Evolutionary conservation across 1,284 basidiomycete genomes (phyloP).

Genomic region (Puccinia novopanici): DNA sequence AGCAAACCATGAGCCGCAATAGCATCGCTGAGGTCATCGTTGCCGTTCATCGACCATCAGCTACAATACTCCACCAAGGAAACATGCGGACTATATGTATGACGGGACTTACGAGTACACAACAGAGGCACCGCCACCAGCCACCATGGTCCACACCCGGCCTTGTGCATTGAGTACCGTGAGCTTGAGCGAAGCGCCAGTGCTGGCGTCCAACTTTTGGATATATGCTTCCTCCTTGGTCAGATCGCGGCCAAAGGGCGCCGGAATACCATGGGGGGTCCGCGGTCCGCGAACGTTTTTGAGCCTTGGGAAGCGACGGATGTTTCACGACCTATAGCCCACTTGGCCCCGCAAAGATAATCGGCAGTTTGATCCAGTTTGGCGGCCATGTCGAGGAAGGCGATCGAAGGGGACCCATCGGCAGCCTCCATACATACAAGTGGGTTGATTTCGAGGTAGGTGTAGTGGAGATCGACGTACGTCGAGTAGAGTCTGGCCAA

Average conservation of each 20-base stretch:
- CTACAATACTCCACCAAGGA: no score
- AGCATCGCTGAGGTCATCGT: conserved; percentile 70
- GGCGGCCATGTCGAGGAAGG: conserved; percentile 99
- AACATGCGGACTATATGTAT: neutral
- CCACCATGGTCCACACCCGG: conserved; percentile 99
- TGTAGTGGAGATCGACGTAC: conserved; percentile 96
- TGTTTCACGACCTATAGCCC: conserved; percentile 93
- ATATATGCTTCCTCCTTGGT: conserved; percentile 99
- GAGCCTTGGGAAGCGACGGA: conserved; percentile 64
- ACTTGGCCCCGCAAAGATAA: conserved; percentile 96
- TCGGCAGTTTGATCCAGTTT: conserved; percentile 99
- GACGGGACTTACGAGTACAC: conserved; percentile 66
- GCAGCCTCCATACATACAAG: conserved; percentile 88
- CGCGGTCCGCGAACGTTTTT: conserved; percentile 79
- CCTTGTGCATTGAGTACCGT: conserved; percentile 94
- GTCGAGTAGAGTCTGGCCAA: conserved; percentile 92
- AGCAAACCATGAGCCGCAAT: conserved; percentile 93
- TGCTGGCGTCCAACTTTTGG: conserved; percentile 93
- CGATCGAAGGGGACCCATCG: conserved; percentile 74
- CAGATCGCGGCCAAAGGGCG: conserved; percentile 94
- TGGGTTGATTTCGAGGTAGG: conserved; percentile 99
- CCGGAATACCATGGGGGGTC: conserved; percentile 86
- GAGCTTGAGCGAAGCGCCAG: conserved; percentile 95
- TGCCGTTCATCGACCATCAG: no score
- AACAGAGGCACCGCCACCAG: conserved; percentile 75